Percentiles rank a stretch among this genome's conserved stretches.
These are phyloP conservation scores for Talaromyces atroroseus DNA, from an alignment of 2,329 filamentous ascomycete genomes.

Conservation along the genomic window DNA sequence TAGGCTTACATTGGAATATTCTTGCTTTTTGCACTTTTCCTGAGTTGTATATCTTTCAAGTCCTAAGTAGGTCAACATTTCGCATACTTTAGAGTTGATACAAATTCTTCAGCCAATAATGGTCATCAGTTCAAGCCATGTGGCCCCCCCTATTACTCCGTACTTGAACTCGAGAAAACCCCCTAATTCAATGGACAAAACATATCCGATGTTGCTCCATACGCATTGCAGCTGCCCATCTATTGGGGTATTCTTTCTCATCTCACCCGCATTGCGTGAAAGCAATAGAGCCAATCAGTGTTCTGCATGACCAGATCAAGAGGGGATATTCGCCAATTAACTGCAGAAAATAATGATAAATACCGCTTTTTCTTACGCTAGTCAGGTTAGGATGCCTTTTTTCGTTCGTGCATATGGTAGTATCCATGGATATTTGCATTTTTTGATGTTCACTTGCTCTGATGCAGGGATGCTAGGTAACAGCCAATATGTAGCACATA, in stretches of 20 bases:
- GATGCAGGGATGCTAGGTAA: not conserved
- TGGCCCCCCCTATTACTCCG: not conserved
- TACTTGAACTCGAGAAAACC: no score
- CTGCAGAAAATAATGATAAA: not conserved
- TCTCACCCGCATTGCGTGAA: not conserved
- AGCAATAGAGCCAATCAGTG: not conserved
- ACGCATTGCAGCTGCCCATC: not conserved
- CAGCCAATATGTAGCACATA: not conserved
- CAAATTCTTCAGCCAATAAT: not conserved
- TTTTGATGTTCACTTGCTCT: not conserved
- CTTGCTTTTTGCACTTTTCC: not conserved
- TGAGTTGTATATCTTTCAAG: not conserved
- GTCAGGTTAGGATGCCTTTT: not conserved
- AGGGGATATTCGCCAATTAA: not conserved
- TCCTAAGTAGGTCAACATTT: not conserved
- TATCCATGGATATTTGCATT: not conserved
- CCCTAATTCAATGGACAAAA: no score
- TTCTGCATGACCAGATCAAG: not conserved
- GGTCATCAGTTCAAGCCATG: not conserved
- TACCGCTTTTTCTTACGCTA: not conserved
- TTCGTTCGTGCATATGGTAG: not conserved
- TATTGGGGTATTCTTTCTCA: not conserved
- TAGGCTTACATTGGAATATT: not conserved
- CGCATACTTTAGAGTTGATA: not conserved
- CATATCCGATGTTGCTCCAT: not conserved